Evolutionary conservation across 495 filamentous ascomycete genomes (phyloP), one percentile per base, ranked within the genome.

Genomic region (Echria macrotheca): DNA sequence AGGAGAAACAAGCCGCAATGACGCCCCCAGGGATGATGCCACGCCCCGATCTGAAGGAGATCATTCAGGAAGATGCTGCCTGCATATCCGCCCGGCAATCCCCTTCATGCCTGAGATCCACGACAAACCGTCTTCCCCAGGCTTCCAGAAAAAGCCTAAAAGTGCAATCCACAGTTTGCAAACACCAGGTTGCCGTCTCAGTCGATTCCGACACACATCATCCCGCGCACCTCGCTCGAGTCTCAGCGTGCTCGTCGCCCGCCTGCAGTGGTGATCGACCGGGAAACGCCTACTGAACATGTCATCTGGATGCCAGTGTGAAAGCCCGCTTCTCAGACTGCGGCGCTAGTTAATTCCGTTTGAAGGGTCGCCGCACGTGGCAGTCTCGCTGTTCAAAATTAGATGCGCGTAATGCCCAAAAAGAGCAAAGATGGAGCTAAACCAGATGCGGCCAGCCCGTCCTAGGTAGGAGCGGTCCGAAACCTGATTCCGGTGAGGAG

Each of bases 61-160:
- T 44, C 42, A 31, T 14, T 44, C 42, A 44, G 26, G 42, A 44
- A 44, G 41, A 25, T n/a, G 24, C 18, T 31, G 28, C n/a, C 9
- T 44, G 41, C 41, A 44, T 44, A 44, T 44, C 42, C 42, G 42
- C 42, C 42, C 42, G 42, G 24, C 42, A 44, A 44, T 44, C 25
- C 29, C 21, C 15, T 6, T 32, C 17, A 6, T 32, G 42, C n/a
- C n/a, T n/a, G n/a, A n/a, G n/a, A n/a, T n/a, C n/a, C n/a, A n/a
- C n/a, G n/a, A n/a, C 42, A 29, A 28, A 31, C 12, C 23, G 3
- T 28, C 26, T 32, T 22, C 41, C 41, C 42, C 42, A 28, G 42
- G 25, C 42, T 44, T 44, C 42, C 25, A 44, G 42, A 44, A 44
- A 17, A 32, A 31, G 24, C 10, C 12, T 24, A n/a, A 17, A 17